Percentiles rank a stretch among this genome's conserved stretches.
These are phyloP conservation scores for Claviceps sp. DNA, from an alignment of 2,329 filamentous ascomycete genomes.

Conservation along the genomic window DNA sequence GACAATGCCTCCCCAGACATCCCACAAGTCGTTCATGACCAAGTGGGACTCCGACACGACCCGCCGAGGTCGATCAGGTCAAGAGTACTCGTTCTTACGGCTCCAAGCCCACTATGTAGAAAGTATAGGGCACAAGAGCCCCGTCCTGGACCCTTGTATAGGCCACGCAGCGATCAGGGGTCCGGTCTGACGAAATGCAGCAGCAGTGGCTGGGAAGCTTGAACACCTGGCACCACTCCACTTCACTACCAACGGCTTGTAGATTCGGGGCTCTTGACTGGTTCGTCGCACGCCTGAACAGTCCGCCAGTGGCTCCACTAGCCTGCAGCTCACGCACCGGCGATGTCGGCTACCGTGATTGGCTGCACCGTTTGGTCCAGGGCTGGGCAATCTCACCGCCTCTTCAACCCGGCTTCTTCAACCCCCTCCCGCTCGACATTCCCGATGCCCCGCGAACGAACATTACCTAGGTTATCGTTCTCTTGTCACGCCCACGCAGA, in stretches of 20 bases:
- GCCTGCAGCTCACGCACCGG: conserved; percentile 16
- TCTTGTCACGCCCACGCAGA: conserved; percentile 1
- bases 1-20: neutral
- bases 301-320: conserved; percentile 13
- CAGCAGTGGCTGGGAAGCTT: conserved; percentile 3
- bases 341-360: conserved; percentile 19
- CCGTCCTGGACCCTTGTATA: neutral
- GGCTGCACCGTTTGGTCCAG: conserved; percentile 20
- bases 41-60: neutral
- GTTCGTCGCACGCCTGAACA: conserved; percentile 10
- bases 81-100: neutral
- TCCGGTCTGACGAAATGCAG: neutral
- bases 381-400: conserved; percentile 25
- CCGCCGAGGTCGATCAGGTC: neutral
- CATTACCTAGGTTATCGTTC: neutral
- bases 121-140: neutral
- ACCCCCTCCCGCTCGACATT: conserved; percentile 6
- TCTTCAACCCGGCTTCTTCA: conserved; percentile 18
- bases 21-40: neutral
- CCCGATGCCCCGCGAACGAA: conserved; percentile 2
- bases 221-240: conserved; percentile 4
- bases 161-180: neutral
- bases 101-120: neutral
- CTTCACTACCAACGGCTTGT: neutral
- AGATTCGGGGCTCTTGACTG: neutral